phyloP scores from a whole-genome alignment of 345 rosid species.

The Citrus mangshanensis region DNA sequence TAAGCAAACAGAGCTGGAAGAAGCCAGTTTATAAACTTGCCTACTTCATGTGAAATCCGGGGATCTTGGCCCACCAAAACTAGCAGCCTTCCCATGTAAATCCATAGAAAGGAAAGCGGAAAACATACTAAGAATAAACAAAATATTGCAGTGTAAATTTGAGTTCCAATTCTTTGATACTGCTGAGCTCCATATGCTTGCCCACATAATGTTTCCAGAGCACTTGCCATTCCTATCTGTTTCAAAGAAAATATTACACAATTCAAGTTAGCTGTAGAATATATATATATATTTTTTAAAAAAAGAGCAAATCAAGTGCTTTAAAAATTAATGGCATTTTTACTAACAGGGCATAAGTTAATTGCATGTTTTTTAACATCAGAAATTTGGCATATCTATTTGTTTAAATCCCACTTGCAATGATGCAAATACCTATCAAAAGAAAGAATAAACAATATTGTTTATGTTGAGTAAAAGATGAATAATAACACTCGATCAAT shows the following conservation, averaged over 20 bases:
- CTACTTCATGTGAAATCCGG: constrained; percentile 48
- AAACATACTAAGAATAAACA: constrained; percentile 38
- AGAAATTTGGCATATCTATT: neutral
- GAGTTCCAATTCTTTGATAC: constrained; percentile 49
- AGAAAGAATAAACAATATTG: neutral
- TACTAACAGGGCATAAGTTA: neutral
- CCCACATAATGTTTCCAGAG: constrained; percentile 76
- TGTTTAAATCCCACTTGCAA: neutral
- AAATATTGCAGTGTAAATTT: constrained; percentile 56
- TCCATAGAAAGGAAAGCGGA: constrained; percentile 55
- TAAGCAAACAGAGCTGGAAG: constrained; percentile 58
- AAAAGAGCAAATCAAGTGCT: neutral
- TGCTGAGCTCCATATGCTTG: constrained; percentile 81
- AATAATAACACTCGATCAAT: too few relatives aligned
- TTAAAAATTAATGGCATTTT: neutral
- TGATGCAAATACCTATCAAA: neutral
- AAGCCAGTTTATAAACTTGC: constrained; percentile 53
- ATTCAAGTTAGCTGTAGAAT: neutral
- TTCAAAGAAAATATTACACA: neutral
- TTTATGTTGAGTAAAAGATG: too few relatives aligned
- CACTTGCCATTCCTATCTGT: constrained; percentile 74
- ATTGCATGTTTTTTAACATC: neutral
- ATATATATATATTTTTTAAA: too few relatives aligned
- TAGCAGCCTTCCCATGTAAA: constrained; percentile 49
- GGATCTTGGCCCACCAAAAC: constrained; percentile 62